A percentile compares a stretch with the other conserved stretches of the same genome.
Evolutionary conservation across 345 rosid genomes (phyloP).

Genomic region (Raphanus sativus): DNA sequence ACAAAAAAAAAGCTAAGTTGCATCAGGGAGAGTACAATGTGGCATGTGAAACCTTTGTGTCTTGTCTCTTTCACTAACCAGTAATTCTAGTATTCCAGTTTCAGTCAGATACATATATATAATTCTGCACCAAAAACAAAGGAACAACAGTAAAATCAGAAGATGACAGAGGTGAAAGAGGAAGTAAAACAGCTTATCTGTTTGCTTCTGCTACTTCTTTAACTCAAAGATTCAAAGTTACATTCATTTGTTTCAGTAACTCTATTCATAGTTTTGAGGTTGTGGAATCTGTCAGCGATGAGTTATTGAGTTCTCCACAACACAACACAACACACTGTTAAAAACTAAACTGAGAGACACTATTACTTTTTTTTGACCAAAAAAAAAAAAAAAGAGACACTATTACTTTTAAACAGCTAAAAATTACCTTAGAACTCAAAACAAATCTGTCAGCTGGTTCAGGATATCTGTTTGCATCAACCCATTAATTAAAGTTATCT

Average conservation of each 20-base stretch:
- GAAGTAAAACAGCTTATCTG: not conserved
- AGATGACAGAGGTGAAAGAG: not conserved
- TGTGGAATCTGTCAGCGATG: slow-evolving; percentile 3
- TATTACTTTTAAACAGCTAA: not conserved
- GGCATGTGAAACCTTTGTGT: slow-evolving; percentile 40
- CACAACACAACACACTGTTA: not conserved
- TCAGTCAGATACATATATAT: not conserved
- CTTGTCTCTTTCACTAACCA: slow-evolving; percentile 37
- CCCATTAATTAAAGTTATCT: slow-evolving; percentile 3
- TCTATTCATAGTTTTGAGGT: not conserved
- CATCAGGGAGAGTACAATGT: slow-evolving; percentile 33
- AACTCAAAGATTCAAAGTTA: slow-evolving; percentile 22
- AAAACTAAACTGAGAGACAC: not conserved
- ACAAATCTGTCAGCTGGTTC: slow-evolving; percentile 14
- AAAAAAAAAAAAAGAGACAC: no score
- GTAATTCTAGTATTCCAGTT: slow-evolving; percentile 32
- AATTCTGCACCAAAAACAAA: not conserved
- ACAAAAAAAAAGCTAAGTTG: slow-evolving; percentile 21
- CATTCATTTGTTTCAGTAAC: slow-evolving; percentile 23
- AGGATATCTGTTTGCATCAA: slow-evolving; percentile 1
- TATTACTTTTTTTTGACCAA: not conserved
- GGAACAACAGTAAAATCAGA: not conserved
- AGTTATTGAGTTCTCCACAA: not conserved
- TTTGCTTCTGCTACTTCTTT: slow-evolving; percentile 2
- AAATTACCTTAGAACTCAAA: not conserved